Percentiles rank a stretch among this genome's conserved stretches.
Conservation (phyloP, 1,284 basidiomycete genomes). For the Prillingera fragicola region DNA sequence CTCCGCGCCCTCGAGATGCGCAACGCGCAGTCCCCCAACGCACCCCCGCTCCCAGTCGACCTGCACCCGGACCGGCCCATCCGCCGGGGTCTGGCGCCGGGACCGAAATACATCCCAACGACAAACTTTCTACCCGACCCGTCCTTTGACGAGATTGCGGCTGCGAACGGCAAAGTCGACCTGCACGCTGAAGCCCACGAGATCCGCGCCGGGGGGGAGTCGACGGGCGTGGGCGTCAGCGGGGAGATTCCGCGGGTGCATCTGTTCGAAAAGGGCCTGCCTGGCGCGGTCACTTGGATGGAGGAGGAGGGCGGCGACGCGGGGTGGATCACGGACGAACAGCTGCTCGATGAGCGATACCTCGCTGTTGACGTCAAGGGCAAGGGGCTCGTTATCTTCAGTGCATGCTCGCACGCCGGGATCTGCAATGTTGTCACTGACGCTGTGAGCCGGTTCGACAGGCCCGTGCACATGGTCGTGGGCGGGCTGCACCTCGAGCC, state of each 20-base stretch:
- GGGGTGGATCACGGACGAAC: conserved; percentile 61
- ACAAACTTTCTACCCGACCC: conserved; percentile 63
- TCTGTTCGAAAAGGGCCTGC: conserved; percentile 61
- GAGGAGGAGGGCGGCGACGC: conserved; percentile 33
- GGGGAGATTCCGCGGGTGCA: conserved; percentile 70
- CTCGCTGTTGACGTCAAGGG: conserved; percentile 67
- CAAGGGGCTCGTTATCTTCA: conserved; percentile 73
- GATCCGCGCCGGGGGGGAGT: conserved; percentile 63
- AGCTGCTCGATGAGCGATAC: conserved; percentile 76
- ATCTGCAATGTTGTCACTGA: conserved; percentile 74
- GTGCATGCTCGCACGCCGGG: conserved; percentile 77
- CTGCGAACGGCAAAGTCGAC: conserved; percentile 57
- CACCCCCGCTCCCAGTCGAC: conserved; percentile 56
- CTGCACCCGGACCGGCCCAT: conserved; percentile 68
- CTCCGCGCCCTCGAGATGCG: conserved; percentile 57
- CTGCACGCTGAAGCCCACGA: conserved; percentile 59
- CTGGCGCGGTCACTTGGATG: conserved; percentile 63
- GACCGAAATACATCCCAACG: conserved; percentile 56
- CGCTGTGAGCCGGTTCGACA: conserved; percentile 56
- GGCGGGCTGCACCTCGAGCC: conserved; percentile 73
- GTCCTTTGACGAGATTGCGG: conserved; percentile 60
- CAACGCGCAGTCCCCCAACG: conserved; percentile 2
- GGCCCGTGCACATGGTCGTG: conserved; percentile 74
- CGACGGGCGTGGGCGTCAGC: conserved; percentile 63
- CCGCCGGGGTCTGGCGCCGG: conserved; percentile 65